Evolutionary conservation across 1,139 yeast genomes (phyloP).

Genomic region (Sugiyamaella pinicola): DNA sequence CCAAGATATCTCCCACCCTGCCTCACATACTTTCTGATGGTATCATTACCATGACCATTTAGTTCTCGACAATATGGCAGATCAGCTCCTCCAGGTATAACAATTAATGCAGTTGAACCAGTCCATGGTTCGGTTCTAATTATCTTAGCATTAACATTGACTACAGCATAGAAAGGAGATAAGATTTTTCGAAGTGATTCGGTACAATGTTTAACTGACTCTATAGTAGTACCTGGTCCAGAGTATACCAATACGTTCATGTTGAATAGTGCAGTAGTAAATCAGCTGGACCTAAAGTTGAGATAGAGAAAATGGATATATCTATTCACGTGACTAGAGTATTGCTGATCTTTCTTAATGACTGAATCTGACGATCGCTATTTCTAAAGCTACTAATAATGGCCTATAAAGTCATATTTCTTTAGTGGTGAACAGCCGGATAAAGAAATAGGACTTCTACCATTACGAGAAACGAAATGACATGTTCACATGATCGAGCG

Average conservation of each 20-base stretch:
- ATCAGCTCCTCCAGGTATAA: conserved; percentile 97
- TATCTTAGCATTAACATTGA: conserved; percentile 64
- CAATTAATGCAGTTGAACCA: conserved; percentile 72
- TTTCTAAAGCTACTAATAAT: too few relatives aligned
- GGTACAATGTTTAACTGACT: conserved; percentile 79
- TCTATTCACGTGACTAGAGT: not conserved
- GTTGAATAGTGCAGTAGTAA: not conserved
- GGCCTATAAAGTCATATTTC: too few relatives aligned
- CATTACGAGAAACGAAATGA: too few relatives aligned
- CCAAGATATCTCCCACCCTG: conserved; percentile 85
- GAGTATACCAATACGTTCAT: conserved; percentile 85
- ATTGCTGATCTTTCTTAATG: too few relatives aligned
- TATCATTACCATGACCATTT: conserved; percentile 66
- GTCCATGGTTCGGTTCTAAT: conserved; percentile 87
- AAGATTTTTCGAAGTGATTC: conserved; percentile 72
- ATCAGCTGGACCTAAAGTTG: not conserved
- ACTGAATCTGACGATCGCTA: too few relatives aligned
- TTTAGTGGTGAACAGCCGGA: too few relatives aligned
- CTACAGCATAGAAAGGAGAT: conserved; percentile 89
- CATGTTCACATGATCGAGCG: too few relatives aligned
- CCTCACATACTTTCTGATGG: conserved; percentile 64
- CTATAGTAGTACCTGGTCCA: conserved; percentile 82
- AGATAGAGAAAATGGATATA: not conserved
- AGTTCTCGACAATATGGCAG: conserved; percentile 74
- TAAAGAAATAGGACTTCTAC: too few relatives aligned